phyloP scores from a whole-genome alignment of 106 monocot species.

The Apostasia shenzhenica region DNA sequence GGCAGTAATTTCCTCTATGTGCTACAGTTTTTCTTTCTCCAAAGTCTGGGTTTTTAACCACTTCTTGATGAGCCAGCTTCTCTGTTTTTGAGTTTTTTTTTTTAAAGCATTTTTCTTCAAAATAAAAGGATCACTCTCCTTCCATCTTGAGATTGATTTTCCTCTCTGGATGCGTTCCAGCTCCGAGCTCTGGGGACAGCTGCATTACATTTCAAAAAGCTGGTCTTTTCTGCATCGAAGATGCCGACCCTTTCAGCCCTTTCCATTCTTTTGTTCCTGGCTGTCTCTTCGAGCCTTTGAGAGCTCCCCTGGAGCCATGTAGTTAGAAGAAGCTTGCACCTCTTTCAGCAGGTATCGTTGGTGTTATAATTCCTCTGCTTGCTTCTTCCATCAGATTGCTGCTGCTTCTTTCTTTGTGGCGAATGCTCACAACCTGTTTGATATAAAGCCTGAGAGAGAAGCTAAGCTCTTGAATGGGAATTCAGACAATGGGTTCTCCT shows the following conservation, averaged over 20 bases:
- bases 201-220: background rate
- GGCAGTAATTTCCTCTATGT: no score
- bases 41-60: no score
- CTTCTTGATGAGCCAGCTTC: no score
- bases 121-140: no score
- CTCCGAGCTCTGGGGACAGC: background rate
- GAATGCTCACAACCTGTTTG: background rate
- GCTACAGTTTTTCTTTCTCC: no score
- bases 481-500: constrained; percentile 31
- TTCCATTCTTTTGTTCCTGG: background rate
- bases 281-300: background rate
- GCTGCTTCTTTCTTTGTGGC: background rate
- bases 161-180: no score
- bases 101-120: no score
- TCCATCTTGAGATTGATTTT: no score
- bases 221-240: background rate
- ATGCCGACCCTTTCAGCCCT: background rate
- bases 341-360: background rate
- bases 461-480: constrained; percentile 29
- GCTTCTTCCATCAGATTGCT: background rate
- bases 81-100: no score
- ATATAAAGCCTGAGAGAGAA: background rate
- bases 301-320: background rate
- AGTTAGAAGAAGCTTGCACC: background rate
- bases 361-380: background rate